Evolutionary conservation across 345 rosid species (phyloP).

Genomic region (Rhizophora apiculata): DNA sequence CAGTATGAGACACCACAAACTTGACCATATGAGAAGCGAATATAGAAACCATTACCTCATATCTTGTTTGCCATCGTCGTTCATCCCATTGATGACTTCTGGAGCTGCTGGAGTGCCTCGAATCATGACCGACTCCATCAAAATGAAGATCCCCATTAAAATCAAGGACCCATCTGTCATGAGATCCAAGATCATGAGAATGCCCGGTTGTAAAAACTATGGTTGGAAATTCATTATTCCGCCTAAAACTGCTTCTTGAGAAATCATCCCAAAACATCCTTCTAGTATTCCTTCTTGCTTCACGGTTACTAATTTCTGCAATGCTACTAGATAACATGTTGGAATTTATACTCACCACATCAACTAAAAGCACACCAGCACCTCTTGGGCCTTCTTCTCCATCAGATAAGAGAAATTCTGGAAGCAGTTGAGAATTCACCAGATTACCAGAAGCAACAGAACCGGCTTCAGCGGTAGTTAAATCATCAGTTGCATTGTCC

Average conservation of each 20-base stretch:
- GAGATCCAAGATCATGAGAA: constrained; percentile 22
- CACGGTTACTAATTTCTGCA: constrained; percentile 18
- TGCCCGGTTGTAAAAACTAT: constrained; percentile 19
- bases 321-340: constrained; percentile 11
- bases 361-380: constrained; percentile 22
- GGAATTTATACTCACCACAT: constrained; percentile 22
- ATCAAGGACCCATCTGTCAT: constrained; percentile 31
- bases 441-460: constrained; percentile 5
- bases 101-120: constrained; percentile 3
- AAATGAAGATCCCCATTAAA: constrained; percentile 23
- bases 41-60: constrained; percentile 11
- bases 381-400: constrained; percentile 10
- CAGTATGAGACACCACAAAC: neutral
- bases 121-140: constrained; percentile 19
- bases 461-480: neutral
- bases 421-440: constrained; percentile 5
- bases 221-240: constrained; percentile 13
- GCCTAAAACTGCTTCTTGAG: constrained; percentile 21
- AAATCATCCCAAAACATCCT: constrained; percentile 26
- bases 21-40: neutral
- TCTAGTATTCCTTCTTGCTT: constrained; percentile 18
- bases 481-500: neutral
- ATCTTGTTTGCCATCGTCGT: constrained; percentile 22
- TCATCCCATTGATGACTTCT: constrained; percentile 6
- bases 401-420: constrained; percentile 5